Evolutionary conservation across 257 asterid species (phyloP), one percentile per base, ranked within the genome.

Genomic region (Striga asiatica): DNA sequence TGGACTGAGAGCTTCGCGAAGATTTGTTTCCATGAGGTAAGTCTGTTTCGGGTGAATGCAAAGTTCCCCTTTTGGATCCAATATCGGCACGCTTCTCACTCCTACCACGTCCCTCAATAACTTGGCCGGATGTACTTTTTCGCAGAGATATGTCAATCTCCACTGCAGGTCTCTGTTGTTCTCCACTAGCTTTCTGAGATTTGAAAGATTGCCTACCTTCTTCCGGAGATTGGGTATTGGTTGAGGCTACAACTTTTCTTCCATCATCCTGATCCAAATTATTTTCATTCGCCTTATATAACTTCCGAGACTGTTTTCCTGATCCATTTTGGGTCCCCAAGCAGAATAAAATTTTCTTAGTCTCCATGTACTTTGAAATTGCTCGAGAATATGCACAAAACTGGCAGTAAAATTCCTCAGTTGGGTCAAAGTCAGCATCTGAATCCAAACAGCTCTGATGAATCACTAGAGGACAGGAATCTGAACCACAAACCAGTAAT

Each of bases 311-410:
- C 23, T 34, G 67, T 68, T 63, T 62, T 62, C 62, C 68, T 37
- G 71, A n/a, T 54, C 9, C 68, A 49, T 54, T 11, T 55, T 24
- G 61, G 54, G 56, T 54, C 14, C 66, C 74, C 47, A 32, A 11
- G 53, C 78, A 58, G 52, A 80, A 12, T 60, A 88, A 82, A 51
- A 72, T 72, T 53, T 57, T 64, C 83, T 78, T 81, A 49, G 35
- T 47, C 60, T 78, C 78, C 56, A 58, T 24, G 70, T 61, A 75
- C 66, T 70, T 70, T 9, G 81, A 71, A 45, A 88, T 61, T 54
- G 97, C 79, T 50, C 43, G 81, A 60, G 83, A 75, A 66, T 78
- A 82, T 54, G 84, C 78, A 77, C 97, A 88, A 69, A 85, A 85
- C 2, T 89, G 95, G 74, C 96, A 80, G 66, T 64, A 77, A 61